Percentiles rank a stretch among this genome's conserved stretches.
These are phyloP conservation scores for Pichia californica DNA, from an alignment of 805 yeast genomes.

Conservation along the genomic window DNA sequence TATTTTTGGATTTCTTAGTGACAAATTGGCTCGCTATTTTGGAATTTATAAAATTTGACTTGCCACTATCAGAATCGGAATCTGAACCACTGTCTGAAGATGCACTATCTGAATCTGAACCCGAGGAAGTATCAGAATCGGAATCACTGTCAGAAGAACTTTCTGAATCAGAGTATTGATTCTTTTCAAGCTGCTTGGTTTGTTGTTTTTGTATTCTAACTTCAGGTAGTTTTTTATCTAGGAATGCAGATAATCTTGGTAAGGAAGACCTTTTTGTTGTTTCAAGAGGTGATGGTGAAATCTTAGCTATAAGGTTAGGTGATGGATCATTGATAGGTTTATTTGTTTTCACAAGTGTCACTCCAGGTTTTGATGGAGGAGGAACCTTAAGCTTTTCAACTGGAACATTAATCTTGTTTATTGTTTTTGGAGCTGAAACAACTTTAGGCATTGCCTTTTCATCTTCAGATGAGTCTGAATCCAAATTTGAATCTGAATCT, in stretches of 20 bases:
- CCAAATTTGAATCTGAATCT: neutral
- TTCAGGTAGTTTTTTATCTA: slow-evolving; percentile 61
- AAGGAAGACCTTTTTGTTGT: slow-evolving; percentile 15
- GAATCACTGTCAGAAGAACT: slow-evolving; percentile 29
- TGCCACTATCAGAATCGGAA: slow-evolving; percentile 10
- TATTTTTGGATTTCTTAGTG: slow-evolving; percentile 26
- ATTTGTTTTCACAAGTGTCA: no score
- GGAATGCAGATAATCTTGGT: slow-evolving; percentile 53
- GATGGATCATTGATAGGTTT: no score
- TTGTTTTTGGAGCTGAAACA: slow-evolving; percentile 38
- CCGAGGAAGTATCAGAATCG: slow-evolving; percentile 18
- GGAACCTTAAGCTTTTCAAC: no score
- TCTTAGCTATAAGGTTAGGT: no score
- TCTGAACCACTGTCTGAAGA: slow-evolving; percentile 13
- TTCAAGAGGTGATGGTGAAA: neutral
- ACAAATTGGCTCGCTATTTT: slow-evolving; percentile 38
- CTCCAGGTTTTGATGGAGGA: no score
- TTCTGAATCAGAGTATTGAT: slow-evolving; percentile 23
- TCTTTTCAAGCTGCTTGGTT: neutral
- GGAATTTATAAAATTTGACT: slow-evolving; percentile 34
- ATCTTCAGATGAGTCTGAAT: slow-evolving; percentile 13
- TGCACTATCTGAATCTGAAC: slow-evolving; percentile 9
- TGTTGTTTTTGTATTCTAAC: slow-evolving; percentile 39
- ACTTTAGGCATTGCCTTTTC: slow-evolving; percentile 32
- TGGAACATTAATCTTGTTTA: neutral